These are phyloP conservation scores for Boletus reticuloceps DNA, from an alignment of 768 basidiomycete species.

Conservation along the genomic window DNA sequence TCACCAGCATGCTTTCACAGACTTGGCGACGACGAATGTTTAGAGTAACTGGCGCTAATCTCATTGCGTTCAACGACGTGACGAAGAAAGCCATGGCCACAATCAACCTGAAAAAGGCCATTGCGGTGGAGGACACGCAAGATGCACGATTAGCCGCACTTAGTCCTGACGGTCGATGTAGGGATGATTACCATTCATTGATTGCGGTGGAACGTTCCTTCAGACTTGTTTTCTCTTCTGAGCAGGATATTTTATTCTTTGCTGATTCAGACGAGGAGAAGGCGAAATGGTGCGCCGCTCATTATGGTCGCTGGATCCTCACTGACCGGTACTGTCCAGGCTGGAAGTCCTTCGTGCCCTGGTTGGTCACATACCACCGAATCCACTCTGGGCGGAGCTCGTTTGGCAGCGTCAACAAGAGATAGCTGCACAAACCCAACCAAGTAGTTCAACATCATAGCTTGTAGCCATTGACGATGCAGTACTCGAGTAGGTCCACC, in stretches of 20 bases:
- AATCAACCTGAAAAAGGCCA: conserved; percentile 87
- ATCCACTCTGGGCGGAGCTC: conserved; percentile 91
- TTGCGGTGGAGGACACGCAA: conserved; percentile 74
- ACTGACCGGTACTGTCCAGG: conserved; percentile 44
- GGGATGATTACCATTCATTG: conserved; percentile 59
- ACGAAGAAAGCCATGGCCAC: conserved; percentile 87
- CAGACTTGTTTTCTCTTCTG: conserved; percentile 72
- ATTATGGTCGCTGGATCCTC: background rate
- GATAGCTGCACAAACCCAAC: conserved; percentile 18
- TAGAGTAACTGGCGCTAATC: conserved; percentile 79
- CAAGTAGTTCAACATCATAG: background rate
- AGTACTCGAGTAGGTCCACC: background rate
- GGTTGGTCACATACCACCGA: conserved; percentile 86
- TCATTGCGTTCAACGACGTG: conserved; percentile 90
- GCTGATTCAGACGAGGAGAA: conserved; percentile 92
- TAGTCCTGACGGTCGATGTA: conserved; percentile 44
- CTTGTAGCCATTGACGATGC: background rate
- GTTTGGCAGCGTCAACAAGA: conserved; percentile 79
- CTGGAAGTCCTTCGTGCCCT: conserved; percentile 80
- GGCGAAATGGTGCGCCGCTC: conserved; percentile 63
- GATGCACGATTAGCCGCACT: conserved; percentile 46
- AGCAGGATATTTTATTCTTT: conserved; percentile 84
- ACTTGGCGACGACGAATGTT: conserved; percentile 82
- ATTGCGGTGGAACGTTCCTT: conserved; percentile 82
- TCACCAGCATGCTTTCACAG: conserved; percentile 35